These are phyloP conservation scores for Hippophae gyantsensis DNA, from an alignment of 306 rosid species.

Conservation along the genomic window DNA sequence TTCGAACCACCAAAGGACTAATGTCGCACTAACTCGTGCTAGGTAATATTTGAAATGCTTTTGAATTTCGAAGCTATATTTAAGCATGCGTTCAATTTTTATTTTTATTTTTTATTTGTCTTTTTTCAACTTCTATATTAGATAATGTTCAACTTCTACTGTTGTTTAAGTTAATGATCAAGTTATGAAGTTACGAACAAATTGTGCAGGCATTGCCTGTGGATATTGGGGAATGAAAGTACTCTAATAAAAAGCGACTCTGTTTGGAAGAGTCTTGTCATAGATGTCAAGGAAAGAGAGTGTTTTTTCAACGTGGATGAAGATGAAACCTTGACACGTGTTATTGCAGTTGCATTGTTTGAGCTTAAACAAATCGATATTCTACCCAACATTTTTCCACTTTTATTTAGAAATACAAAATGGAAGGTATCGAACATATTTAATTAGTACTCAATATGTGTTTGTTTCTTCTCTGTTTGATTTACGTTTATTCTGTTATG, in stretches of 20 bases:
- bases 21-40: constrained; percentile 55
- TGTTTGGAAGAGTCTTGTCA: constrained; percentile 27
- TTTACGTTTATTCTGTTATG: not conserved
- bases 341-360: constrained; percentile 12
- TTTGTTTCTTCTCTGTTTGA: not conserved
- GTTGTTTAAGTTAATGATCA: no score
- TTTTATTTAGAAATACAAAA: constrained; percentile 14
- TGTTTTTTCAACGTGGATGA: constrained; percentile 22
- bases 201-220: constrained; percentile 28
- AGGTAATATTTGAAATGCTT: constrained; percentile 23
- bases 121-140: no score
- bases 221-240: constrained; percentile 29
- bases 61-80: no score
- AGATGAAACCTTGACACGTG: constrained; percentile 18
- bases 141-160: no score
- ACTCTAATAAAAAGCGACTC: constrained; percentile 20
- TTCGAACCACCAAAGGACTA: constrained; percentile 38
- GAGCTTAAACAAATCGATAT: constrained; percentile 7
- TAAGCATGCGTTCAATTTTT: no score
- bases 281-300: constrained; percentile 27
- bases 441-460: no score
- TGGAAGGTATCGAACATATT: constrained; percentile 23
- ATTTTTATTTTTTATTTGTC: no score
- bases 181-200: not conserved
- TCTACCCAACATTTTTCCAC: constrained; percentile 5